Evolutionary conservation across 2,329 filamentous ascomycete genomes (phyloP).

Genomic region (Trichoderma sp.): DNA sequence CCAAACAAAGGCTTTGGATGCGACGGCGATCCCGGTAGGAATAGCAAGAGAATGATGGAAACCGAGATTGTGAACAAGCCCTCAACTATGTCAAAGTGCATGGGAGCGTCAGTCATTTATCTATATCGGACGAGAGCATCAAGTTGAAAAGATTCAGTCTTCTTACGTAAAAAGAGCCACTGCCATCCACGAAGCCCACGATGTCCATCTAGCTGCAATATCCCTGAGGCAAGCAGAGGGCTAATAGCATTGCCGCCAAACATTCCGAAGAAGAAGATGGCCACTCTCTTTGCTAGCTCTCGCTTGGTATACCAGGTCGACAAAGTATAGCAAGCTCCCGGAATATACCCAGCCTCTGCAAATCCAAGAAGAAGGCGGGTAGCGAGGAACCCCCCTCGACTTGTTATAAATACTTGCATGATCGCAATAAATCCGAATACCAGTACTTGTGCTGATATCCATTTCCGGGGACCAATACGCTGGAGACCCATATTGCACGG

Average conservation of each 20-base stretch:
- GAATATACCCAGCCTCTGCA: slow-evolving; percentile 60
- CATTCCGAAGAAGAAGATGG: slow-evolving; percentile 61
- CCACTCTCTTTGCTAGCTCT: slow-evolving; percentile 57
- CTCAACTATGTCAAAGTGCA: slow-evolving; percentile 40
- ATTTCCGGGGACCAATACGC: slow-evolving; percentile 50
- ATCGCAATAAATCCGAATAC: slow-evolving; percentile 57
- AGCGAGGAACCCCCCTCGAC: slow-evolving; percentile 52
- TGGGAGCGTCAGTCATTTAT: slow-evolving; percentile 35
- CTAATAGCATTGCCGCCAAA: slow-evolving; percentile 50
- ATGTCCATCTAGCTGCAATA: slow-evolving; percentile 55
- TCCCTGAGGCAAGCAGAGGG: slow-evolving; percentile 49
- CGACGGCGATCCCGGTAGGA: slow-evolving; percentile 50
- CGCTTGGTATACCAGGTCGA: slow-evolving; percentile 59
- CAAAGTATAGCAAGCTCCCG: slow-evolving; percentile 54
- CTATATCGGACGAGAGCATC: background rate
- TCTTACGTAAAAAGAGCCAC: slow-evolving; percentile 52
- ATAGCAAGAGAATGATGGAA: slow-evolving; percentile 44
- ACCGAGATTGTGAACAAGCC: slow-evolving; percentile 50
- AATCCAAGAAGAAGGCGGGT: slow-evolving; percentile 58
- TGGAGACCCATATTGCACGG: slow-evolving; percentile 45
- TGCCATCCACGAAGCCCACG: slow-evolving; percentile 57
- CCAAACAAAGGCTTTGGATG: slow-evolving; percentile 44
- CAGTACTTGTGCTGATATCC: slow-evolving; percentile 58
- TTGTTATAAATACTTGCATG: slow-evolving; percentile 57
- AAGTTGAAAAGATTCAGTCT: too few species aligned